Base-by-base conservation (phyloP, 2,329 filamentous ascomycete genomes). In the Pestalotiopsis sp. region DNA sequence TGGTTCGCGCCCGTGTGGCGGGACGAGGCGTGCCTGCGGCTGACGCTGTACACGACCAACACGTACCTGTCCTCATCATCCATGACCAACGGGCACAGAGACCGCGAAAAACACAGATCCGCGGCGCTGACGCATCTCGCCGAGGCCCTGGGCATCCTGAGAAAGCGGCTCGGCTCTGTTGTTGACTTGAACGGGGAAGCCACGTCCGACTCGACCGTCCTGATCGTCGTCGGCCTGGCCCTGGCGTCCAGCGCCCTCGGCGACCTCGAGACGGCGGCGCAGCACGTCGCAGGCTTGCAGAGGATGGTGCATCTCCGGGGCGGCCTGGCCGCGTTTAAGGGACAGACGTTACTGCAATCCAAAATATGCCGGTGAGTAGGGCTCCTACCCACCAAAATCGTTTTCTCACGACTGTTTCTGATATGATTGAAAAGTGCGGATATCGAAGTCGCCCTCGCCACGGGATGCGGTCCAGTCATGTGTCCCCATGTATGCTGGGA, bases 1-100 rank as follows among this genome's bases (percentile, higher is more conserved):
- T 65, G 63, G 63, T 56, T 52, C 17, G 63, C 52, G 63, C 63
- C 63, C 14, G 45, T 65, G 27, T 25, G 41, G 63, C 52, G 25
- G 14, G 63, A 65, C 45, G 39, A 25, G 17, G 63, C 63, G 14
- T 65, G 63, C 17, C 31, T 65, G 7, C 63, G 52, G 25, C 45
- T 65, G 14, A 65, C 63, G 7, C 17, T 65, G 13, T 65, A 25
- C 25, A 57, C 41, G 25, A 56, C 63, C n/a, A 65, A 65, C 17
- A 52, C 59, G 27, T 36, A 31, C 27, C 59, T 61, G 12, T 13
- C 20, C 56, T 41, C 41, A 0, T 17, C 41, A 17, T 4, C 13
- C 12, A 2, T 6, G 41, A 13, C n/a, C n/a, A n/a, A n/a, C n/a
- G n/a, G n/a, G n/a, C n/a, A n/a, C n/a, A n/a, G n/a, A n/a, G n/a